These are phyloP conservation scores for Brettanomyces nanus DNA, from an alignment of 805 yeast species.

Conservation along the genomic window DNA sequence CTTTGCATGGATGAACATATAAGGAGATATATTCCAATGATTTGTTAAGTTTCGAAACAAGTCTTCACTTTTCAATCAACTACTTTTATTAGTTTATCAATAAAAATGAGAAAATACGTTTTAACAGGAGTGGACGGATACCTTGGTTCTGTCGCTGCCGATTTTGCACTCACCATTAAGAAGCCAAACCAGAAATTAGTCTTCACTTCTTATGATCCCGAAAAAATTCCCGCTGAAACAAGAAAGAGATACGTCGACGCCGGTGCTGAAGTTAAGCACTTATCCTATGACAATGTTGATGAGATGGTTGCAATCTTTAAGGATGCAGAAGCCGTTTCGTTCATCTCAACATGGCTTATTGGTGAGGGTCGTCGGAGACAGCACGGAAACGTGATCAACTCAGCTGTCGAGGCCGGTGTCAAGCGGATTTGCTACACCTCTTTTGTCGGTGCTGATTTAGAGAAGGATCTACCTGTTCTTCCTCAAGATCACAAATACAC, in stretches of 20 bases:
- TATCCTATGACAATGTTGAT: conserved; percentile 6
- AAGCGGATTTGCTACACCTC: conserved; percentile 8
- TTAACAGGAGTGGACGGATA: conserved; percentile 5
- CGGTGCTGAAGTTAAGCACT: conserved; percentile 3
- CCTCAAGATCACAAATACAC: conserved; percentile 8
- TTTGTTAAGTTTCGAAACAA: too few relatives aligned
- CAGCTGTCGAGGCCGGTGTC: conserved; percentile 7
- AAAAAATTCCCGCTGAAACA: neutral
- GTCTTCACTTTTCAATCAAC: too few relatives aligned
- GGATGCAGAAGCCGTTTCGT: conserved; percentile 6
- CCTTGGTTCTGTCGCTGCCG: conserved; percentile 3
- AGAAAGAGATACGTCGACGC: conserved; percentile 1
- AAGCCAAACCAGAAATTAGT: conserved; percentile 3
- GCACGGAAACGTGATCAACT: conserved; percentile 6
- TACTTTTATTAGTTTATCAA: too few relatives aligned
- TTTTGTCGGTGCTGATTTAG: conserved; percentile 8
- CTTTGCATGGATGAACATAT: too few relatives aligned
- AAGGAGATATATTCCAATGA: too few relatives aligned
- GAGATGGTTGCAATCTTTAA: conserved; percentile 4
- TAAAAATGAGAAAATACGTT: conserved; percentile 3
- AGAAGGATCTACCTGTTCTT: conserved; percentile 7
- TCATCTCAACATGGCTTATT: conserved; percentile 7
- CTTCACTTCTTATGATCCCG: conserved; percentile 2
- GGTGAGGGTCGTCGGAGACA: conserved; percentile 6
- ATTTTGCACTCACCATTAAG: conserved; percentile 2